These are phyloP conservation scores for Dictyostelium intermedium DNA, from an alignment of 78 protist genomes.

Conservation along the genomic window DNA sequence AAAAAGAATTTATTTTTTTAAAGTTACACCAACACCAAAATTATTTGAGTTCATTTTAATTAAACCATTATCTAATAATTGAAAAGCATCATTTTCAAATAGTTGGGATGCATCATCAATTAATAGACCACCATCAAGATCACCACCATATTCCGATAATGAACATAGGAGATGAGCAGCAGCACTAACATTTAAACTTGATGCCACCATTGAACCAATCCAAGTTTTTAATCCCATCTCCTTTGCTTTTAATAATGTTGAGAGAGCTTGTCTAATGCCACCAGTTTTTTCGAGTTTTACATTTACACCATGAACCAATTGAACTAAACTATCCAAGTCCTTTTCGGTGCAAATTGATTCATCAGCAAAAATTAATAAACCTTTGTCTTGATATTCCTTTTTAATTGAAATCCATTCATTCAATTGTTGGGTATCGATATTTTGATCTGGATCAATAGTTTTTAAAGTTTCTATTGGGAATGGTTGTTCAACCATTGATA, in stretches of 20 bases:
- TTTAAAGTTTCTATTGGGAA: conserved; percentile 51
- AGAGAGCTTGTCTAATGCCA: conserved; percentile 41
- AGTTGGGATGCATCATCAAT: conserved; percentile 25
- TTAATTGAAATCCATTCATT: conserved; percentile 39
- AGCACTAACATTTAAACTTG: conserved; percentile 22
- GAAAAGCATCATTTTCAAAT: conserved; percentile 54
- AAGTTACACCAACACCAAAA: conserved; percentile 57
- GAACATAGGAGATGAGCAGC: conserved; percentile 37
- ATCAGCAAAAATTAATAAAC: conserved; percentile 52
- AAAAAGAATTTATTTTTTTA: background rate
- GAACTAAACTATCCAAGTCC: background rate
- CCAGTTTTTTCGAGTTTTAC: conserved; percentile 66
- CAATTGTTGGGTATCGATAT: background rate
- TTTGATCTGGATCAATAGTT: background rate
- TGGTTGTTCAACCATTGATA: conserved; percentile 75
- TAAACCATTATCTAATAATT: conserved; percentile 5
- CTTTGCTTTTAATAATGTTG: conserved; percentile 33
- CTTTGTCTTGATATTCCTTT: conserved; percentile 9
- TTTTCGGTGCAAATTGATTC: conserved; percentile 47
- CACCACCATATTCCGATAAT: conserved; percentile 38
- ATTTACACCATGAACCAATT: conserved; percentile 60
- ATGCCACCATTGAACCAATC: conserved; percentile 68
- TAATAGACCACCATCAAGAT: conserved; percentile 43
- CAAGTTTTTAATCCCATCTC: conserved; percentile 5
- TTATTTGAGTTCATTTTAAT: background rate